Percentiles rank a stretch among this genome's conserved stretches.
These are phyloP conservation scores for Exophiala xenobiotica DNA, from an alignment of 2,329 filamentous ascomycete genomes.

Conservation along the genomic window DNA sequence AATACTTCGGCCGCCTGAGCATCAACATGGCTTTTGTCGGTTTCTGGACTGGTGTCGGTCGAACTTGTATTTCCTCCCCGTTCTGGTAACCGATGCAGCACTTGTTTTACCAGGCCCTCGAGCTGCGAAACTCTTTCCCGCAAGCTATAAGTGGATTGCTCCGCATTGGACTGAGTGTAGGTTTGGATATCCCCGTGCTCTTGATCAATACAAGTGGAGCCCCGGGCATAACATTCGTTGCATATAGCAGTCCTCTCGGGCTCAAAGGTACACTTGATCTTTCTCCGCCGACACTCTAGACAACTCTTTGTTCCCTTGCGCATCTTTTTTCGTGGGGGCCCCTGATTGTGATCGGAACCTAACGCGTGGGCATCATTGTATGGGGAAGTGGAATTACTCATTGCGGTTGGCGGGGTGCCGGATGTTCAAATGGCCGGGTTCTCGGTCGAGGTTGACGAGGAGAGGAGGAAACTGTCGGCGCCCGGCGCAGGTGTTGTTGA, in stretches of 20 bases:
- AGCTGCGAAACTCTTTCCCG: constrained; percentile 41
- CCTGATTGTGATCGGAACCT: constrained; percentile 33
- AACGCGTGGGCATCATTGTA: constrained; percentile 19
- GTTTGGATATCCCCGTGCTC: constrained; percentile 36
- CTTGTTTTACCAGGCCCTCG: constrained; percentile 38
- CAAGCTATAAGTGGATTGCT: constrained; percentile 37
- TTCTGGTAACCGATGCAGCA: constrained; percentile 36
- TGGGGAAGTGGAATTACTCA: constrained; percentile 23
- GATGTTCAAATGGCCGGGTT: background rate
- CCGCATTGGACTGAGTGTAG: constrained; percentile 26
- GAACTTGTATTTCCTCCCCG: constrained; percentile 12
- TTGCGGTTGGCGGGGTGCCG: background rate
- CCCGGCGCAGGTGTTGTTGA: background rate
- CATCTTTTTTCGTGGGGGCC: constrained; percentile 44
- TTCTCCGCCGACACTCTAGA: constrained; percentile 44
- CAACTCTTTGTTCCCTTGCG: constrained; percentile 46
- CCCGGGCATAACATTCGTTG: constrained; percentile 43
- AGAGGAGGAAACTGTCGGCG: background rate
- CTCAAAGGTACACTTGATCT: constrained; percentile 45
- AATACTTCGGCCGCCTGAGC: constrained; percentile 32
- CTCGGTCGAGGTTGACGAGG: constrained; percentile 2
- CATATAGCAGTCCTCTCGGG: constrained; percentile 36
- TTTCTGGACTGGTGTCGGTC: background rate
- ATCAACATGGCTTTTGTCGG: constrained; percentile 26
- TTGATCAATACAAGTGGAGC: constrained; percentile 42